Evolutionary conservation across 768 basidiomycete genomes (phyloP).

Genomic region (Naganishia friedmannii): DNA sequence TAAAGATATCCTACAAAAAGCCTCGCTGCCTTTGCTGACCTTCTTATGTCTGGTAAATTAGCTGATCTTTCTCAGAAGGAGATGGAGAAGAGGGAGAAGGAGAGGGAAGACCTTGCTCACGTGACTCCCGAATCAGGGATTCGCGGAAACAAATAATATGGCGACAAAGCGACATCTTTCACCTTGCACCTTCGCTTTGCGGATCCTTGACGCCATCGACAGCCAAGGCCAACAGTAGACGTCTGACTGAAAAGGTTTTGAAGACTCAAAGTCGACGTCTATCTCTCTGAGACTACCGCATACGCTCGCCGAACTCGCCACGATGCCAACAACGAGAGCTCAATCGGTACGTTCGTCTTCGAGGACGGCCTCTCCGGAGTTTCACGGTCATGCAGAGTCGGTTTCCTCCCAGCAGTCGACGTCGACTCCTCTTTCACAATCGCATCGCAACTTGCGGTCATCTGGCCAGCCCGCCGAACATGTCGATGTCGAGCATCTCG

Average conservation of each 20-base stretch:
- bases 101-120: neutral
- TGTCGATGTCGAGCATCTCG: constrained; percentile 16
- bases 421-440: neutral
- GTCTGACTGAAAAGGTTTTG: neutral
- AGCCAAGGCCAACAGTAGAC: neutral
- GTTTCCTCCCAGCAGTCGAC: constrained; percentile 5
- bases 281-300: neutral
- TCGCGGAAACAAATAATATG: constrained; percentile 23
- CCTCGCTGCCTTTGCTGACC: too few species aligned
- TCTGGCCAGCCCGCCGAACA: constrained; percentile 16
- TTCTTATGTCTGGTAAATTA: too few species aligned
- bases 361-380: constrained; percentile 14
- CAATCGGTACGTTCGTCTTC: constrained; percentile 18
- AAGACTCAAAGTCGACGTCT: too few species aligned
- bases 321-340: constrained; percentile 19
- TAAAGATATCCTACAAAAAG: too few species aligned
- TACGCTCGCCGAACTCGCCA: neutral
- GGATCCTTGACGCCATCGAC: neutral
- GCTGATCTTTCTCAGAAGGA: too few species aligned
- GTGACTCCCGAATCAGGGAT: neutral
- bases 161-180: neutral
- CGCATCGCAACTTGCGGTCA: constrained; percentile 8
- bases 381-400: neutral
- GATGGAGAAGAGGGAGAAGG: too few species aligned
- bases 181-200: neutral